Conservation (phyloP, 257 asterid species). For the Solanum neorickii region DNA sequence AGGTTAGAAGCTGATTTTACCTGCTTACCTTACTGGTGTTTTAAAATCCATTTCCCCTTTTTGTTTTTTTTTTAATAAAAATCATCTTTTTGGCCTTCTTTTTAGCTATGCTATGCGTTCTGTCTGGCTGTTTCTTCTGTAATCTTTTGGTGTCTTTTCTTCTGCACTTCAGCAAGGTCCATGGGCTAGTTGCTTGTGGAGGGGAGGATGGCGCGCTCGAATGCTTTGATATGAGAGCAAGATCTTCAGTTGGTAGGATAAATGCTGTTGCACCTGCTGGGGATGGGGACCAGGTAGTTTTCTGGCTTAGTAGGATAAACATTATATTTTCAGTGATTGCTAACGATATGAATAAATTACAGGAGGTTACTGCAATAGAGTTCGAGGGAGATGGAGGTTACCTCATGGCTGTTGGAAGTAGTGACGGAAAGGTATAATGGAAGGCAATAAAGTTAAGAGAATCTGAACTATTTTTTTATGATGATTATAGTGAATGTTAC, state of each 20-base stretch:
- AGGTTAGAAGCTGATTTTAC: constrained; percentile 39
- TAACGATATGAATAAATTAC: constrained; percentile 1
- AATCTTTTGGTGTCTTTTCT: neutral
- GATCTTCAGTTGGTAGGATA: constrained; percentile 79
- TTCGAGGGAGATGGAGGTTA: constrained; percentile 72
- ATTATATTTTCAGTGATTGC: neutral
- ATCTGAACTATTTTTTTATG: neutral
- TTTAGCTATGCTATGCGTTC: neutral
- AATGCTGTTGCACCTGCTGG: constrained; percentile 55
- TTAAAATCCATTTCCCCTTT: neutral
- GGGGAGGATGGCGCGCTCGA: constrained; percentile 96
- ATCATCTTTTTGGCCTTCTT: neutral
- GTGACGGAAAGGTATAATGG: constrained; percentile 74
- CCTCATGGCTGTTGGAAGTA: constrained; percentile 87
- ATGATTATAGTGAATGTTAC: neutral
- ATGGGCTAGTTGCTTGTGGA: constrained; percentile 85
- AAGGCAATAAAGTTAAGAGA: neutral
- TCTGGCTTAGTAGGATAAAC: neutral
- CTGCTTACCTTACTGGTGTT: neutral
- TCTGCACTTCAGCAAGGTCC: constrained; percentile 49
- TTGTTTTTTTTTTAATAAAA: neutral
- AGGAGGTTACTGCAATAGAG: constrained; percentile 90
- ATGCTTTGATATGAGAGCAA: constrained; percentile 89
- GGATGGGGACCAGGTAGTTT: constrained; percentile 56
- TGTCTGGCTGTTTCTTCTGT: neutral